A percentile compares a stretch with the other conserved stretches of the same genome.
These are phyloP conservation scores for Austroboletus eburneus DNA, from an alignment of 768 basidiomycete species.

Conservation along the genomic window DNA sequence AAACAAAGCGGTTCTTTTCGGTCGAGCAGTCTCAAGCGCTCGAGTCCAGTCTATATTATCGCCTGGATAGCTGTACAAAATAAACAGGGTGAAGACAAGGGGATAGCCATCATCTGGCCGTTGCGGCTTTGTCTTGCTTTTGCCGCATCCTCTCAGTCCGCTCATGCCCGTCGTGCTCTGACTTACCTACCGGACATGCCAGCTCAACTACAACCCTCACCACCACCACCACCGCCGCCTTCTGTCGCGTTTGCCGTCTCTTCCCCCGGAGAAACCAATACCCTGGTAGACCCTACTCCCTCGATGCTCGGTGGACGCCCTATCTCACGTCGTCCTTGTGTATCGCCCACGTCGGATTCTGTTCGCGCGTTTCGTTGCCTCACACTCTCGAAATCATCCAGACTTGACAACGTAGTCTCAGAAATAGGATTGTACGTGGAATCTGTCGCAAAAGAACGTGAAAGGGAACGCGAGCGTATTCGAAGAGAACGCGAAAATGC, in stretches of 20 bases:
- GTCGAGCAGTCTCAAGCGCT: constrained; percentile 14
- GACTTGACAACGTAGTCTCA: constrained; percentile 49
- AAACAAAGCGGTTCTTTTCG: constrained; percentile 20
- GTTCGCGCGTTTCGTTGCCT: constrained; percentile 46
- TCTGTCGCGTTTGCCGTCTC: constrained; percentile 27
- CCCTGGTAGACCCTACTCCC: not conserved
- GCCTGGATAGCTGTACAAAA: constrained; percentile 75
- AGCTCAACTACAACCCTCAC: constrained; percentile 54
- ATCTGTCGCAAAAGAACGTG: constrained; percentile 68
- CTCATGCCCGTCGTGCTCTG: constrained; percentile 41
- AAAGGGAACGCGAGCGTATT: constrained; percentile 71
- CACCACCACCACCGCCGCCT: constrained; percentile 36
- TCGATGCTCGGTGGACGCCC: constrained; percentile 20
- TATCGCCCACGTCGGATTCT: constrained; percentile 37
- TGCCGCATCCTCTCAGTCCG: constrained; percentile 33
- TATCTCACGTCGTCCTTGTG: constrained; percentile 31
- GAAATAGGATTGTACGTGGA: constrained; percentile 74
- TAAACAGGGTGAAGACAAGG: constrained; percentile 77
- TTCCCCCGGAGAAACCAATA: constrained; percentile 10
- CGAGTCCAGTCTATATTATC: constrained; percentile 46
- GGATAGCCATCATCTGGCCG: constrained; percentile 72
- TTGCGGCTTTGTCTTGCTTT: constrained; percentile 51
- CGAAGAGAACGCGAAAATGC: constrained; percentile 59
- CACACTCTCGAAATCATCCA: constrained; percentile 47
- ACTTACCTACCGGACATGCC: constrained; percentile 62